A percentile compares a stretch with the other conserved stretches of the same genome.
Conservation (phyloP, 768 basidiomycete species). For the Lactifluus hygrophoroides region DNA sequence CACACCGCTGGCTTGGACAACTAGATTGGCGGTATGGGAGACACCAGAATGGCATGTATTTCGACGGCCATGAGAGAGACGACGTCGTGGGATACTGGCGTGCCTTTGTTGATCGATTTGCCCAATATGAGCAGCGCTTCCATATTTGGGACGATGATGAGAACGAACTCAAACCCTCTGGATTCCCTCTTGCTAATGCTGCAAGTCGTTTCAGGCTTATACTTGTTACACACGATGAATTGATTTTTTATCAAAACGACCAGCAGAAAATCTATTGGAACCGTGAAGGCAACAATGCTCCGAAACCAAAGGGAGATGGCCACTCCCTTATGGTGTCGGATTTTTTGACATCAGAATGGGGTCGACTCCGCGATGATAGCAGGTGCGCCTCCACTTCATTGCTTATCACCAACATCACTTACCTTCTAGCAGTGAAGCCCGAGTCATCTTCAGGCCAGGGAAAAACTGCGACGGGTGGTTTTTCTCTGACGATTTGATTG, state of each 20-base stretch:
- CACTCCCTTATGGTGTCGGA: conserved; percentile 18
- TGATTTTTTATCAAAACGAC: not conserved
- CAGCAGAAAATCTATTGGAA: not conserved
- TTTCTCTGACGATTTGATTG: conserved; percentile 3
- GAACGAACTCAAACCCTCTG: too few species aligned
- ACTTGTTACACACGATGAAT: conserved; percentile 3
- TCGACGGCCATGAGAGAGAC: not conserved
- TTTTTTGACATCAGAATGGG: conserved; percentile 29
- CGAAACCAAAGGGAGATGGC: conserved; percentile 31
- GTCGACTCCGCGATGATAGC: conserved; percentile 21
- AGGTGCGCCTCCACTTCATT: conserved; percentile 3
- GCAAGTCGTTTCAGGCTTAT: too few species aligned
- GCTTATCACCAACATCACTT: too few species aligned
- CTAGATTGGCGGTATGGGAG: not conserved
- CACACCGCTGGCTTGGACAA: not conserved
- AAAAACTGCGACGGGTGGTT: conserved; percentile 30
- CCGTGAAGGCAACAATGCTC: not conserved
- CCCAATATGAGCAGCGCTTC: not conserved
- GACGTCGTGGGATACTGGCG: not conserved
- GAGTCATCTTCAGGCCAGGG: conserved; percentile 25
- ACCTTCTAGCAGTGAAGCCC: conserved; percentile 11
- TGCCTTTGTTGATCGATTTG: not conserved
- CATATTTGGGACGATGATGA: not conserved
- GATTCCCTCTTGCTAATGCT: not conserved
- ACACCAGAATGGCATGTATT: not conserved